Percentiles rank a stretch among this genome's conserved stretches.
Evolutionary conservation across 306 rosid genomes (phyloP).

Genomic region (Benincasa hispida): DNA sequence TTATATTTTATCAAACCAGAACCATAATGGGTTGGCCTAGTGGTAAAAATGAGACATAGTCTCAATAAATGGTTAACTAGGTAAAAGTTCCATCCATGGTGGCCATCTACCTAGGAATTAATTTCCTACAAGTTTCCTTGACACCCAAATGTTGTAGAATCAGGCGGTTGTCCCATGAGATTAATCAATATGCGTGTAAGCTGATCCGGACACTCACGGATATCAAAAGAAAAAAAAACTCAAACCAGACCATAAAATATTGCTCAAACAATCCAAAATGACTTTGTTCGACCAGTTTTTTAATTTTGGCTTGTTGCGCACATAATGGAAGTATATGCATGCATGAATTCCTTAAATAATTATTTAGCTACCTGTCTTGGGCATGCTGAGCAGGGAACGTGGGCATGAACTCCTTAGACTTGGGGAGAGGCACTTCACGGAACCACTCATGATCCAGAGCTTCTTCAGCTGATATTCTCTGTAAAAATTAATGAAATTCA

Average conservation of each 20-base stretch:
- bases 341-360: not conserved
- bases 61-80: no score
- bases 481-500: constrained; percentile 2
- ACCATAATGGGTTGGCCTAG: no score
- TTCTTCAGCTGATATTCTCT: constrained; percentile 73
- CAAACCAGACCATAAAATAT: not conserved
- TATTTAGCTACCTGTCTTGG: constrained; percentile 33
- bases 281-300: not conserved
- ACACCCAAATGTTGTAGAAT: no score
- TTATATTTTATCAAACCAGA: not conserved
- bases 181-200: no score
- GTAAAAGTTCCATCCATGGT: no score
- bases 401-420: constrained; percentile 36
- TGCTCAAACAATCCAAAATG: not conserved
- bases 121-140: no score
- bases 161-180: no score
- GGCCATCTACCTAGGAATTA: no score
- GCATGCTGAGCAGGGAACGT: constrained; percentile 32
- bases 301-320: not conserved
- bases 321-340: not conserved
- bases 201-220: no score
- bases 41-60: no score
- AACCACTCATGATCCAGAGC: constrained; percentile 92
- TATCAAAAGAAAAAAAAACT: no score
- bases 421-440: constrained; percentile 59